Conservation (phyloP, 805 yeast genomes). For the Phaffomyces thermotolerans region DNA sequence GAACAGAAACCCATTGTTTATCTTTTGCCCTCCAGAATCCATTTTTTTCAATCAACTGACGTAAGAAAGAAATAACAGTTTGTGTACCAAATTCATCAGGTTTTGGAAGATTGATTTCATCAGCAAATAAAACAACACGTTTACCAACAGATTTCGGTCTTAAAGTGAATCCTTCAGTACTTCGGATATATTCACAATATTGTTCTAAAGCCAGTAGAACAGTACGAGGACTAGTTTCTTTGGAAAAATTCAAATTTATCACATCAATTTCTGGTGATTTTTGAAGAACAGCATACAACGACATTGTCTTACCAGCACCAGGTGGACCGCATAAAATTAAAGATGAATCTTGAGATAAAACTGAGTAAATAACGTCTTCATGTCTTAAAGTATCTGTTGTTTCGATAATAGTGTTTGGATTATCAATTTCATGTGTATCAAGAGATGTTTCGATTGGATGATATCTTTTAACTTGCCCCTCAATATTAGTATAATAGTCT, state of each 20-base stretch:
- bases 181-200: conserved; percentile 52
- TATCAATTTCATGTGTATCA: conserved; percentile 34
- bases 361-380: conserved; percentile 49
- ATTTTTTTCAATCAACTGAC: conserved; percentile 62
- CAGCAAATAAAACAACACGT: conserved; percentile 81
- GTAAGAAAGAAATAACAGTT: conserved; percentile 56
- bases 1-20: conserved; percentile 57
- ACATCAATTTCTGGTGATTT: conserved; percentile 50
- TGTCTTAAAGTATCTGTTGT: conserved; percentile 73
- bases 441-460: conserved; percentile 34
- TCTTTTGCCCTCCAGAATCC: conserved; percentile 72
- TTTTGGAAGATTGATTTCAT: conserved; percentile 81
- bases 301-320: conserved; percentile 96
- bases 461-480: conserved; percentile 44
- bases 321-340: conserved; percentile 90
- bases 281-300: conserved; percentile 61
- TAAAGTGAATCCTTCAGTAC: conserved; percentile 44
- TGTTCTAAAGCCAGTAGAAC: conserved; percentile 64
- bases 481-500: conserved; percentile 36
- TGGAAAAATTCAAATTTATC: conserved; percentile 72
- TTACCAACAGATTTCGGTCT: conserved; percentile 56
- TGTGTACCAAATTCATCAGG: conserved; percentile 70
- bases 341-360: conserved; percentile 50
- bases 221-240: conserved; percentile 60
- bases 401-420: conserved; percentile 63